Conservation (phyloP, 495 filamentous ascomycete genomes). For the Lineolata rhizophorae region DNA sequence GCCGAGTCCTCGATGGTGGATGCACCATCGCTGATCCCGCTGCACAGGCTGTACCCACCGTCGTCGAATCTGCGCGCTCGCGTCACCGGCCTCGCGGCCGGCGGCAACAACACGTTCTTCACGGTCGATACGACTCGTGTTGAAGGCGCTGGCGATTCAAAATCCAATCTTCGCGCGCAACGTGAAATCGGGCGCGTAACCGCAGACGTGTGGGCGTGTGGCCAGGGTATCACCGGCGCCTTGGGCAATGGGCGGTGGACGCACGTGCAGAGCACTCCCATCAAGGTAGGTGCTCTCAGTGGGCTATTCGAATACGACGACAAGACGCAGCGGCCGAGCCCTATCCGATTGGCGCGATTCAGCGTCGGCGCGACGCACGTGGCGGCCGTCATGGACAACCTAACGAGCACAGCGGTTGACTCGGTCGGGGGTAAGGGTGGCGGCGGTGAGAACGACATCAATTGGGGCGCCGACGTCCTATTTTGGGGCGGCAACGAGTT, state of each 20-base stretch:
- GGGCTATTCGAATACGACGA: constrained; percentile 76
- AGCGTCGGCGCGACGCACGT: constrained; percentile 60
- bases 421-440: constrained; percentile 16
- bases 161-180: constrained; percentile 15
- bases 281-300: constrained; percentile 67
- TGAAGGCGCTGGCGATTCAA: constrained; percentile 17
- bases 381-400: constrained; percentile 61
- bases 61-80: constrained; percentile 28
- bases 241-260: constrained; percentile 81
- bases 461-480: constrained; percentile 67
- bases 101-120: constrained; percentile 70
- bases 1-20: constrained; percentile 38
- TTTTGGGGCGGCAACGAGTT: constrained; percentile 92
- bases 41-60: constrained; percentile 47
- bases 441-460: constrained; percentile 34
- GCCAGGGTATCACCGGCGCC: constrained; percentile 60
- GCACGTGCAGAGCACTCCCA: constrained; percentile 56
- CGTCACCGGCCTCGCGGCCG: constrained; percentile 58
- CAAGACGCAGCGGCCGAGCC: constrained; percentile 32
- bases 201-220: constrained; percentile 69
- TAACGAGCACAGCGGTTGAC: constrained; percentile 33
- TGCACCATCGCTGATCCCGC: constrained; percentile 41
- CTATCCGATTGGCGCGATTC: constrained; percentile 53
- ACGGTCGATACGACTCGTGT: constrained; percentile 52
- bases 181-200: constrained; percentile 28